Percentiles rank a stretch among this genome's conserved stretches.
Conservation (phyloP, 768 basidiomycete genomes). For the Mycena floridula region DNA sequence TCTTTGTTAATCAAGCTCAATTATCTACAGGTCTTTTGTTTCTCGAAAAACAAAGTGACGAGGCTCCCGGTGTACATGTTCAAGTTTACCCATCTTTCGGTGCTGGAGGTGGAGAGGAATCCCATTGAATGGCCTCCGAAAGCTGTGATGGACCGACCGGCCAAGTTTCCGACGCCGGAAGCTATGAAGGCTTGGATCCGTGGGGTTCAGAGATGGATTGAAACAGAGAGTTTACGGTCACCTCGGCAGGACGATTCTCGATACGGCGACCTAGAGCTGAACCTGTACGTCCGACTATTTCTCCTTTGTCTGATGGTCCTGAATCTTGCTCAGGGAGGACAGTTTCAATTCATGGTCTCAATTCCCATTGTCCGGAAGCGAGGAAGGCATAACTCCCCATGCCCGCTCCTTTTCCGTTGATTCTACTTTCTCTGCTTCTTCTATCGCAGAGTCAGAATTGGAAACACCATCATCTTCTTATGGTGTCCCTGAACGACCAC, state of each 20-base stretch:
- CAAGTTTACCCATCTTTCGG: conserved; percentile 63
- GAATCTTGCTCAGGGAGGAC: conserved; percentile 26
- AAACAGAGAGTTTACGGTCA: conserved; percentile 33
- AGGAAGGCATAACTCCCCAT: conserved; percentile 40
- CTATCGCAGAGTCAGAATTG: conserved; percentile 28
- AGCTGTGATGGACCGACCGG: conserved; percentile 39
- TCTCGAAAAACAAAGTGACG: conserved; percentile 80
- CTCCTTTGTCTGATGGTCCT: conserved; percentile 1
- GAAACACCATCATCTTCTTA: conserved; percentile 12
- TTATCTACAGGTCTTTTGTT: conserved; percentile 64
- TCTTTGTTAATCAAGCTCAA: not conserved
- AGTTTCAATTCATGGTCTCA: conserved; percentile 37
- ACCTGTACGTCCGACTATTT: conserved; percentile 30
- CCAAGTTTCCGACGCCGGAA: conserved; percentile 37
- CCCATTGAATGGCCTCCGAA: conserved; percentile 91
- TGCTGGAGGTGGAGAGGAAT: conserved; percentile 86
- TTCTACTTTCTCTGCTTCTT: conserved; percentile 48
- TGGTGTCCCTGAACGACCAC: conserved; percentile 32
- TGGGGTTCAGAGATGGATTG: conserved; percentile 72
- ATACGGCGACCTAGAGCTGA: conserved; percentile 38
- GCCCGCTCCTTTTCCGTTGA: conserved; percentile 57
- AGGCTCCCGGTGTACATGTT: conserved; percentile 74
- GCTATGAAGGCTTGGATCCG: conserved; percentile 69
- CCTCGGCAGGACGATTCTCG: conserved; percentile 42
- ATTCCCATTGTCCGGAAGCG: conserved; percentile 28